phyloP scores from a whole-genome alignment of 768 basidiomycete species.

The Termitomyces sp. region DNA sequence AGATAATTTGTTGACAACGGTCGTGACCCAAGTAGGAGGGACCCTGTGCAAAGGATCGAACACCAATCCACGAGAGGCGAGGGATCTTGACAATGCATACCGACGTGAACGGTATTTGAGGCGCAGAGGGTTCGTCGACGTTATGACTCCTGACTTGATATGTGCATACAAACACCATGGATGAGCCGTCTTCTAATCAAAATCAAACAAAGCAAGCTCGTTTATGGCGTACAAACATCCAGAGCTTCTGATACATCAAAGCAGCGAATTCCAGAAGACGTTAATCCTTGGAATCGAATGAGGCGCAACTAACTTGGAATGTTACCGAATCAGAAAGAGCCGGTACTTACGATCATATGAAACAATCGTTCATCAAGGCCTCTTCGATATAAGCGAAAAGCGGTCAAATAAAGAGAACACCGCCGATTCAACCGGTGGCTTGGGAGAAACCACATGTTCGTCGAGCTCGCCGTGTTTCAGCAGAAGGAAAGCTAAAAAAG shows the following conservation, averaged over 20 bases:
- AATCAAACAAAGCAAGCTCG: neutral
- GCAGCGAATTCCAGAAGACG: neutral
- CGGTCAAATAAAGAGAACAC: neutral
- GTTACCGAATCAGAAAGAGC: conserved; percentile 1
- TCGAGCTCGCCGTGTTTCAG: neutral
- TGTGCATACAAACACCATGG: neutral
- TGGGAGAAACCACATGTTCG: neutral
- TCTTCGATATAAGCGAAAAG: neutral
- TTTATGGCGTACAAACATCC: neutral
- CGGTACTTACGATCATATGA: neutral
- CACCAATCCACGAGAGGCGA: neutral
- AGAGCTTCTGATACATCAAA: neutral
- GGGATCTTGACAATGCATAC: neutral
- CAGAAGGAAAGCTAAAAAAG: neutral
- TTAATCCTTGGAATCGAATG: neutral
- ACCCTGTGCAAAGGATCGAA: neutral
- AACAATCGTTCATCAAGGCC: neutral
- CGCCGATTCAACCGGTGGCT: neutral
- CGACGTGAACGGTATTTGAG: neutral
- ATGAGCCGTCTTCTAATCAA: neutral
- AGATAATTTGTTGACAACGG: neutral
- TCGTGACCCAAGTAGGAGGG: neutral
- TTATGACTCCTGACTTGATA: neutral
- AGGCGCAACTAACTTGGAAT: neutral
- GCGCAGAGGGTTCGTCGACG: neutral